Conservation (phyloP, 345 rosid genomes). For the Pelargonium nanum region DNA sequence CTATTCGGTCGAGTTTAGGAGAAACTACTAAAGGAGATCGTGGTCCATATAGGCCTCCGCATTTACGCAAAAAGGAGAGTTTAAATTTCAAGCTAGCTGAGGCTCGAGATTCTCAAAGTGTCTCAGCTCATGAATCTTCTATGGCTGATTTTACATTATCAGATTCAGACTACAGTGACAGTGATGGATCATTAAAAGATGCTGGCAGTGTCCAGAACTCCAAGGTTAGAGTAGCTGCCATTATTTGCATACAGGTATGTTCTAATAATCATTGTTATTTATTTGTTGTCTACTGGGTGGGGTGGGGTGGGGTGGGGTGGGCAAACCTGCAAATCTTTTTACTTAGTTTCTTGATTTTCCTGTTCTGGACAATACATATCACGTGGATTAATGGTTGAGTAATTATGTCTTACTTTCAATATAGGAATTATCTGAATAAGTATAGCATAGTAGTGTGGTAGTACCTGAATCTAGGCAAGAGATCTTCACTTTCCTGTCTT, state of each 20-base stretch:
- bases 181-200: constrained; percentile 49
- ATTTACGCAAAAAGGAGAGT: constrained; percentile 62
- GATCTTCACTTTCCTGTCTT: no score
- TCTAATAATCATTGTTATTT: neutral
- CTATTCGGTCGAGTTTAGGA: constrained; percentile 27
- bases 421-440: no score
- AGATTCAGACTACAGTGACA: constrained; percentile 88
- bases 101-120: constrained; percentile 27
- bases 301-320: no score
- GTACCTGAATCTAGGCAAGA: no score
- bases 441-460: no score
- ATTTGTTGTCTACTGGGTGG: no score
- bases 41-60: constrained; percentile 84
- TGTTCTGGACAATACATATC: no score
- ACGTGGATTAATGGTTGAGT: no score
- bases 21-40: constrained; percentile 24
- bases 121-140: constrained; percentile 38
- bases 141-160: constrained; percentile 44
- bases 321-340: no score
- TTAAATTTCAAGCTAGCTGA: constrained; percentile 25
- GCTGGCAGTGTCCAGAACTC: constrained; percentile 36
- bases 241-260: constrained; percentile 69
- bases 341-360: no score
- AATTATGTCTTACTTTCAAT: no score
- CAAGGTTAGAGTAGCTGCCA: constrained; percentile 74